These are phyloP conservation scores for Eucalyptus cloeziana DNA, from an alignment of 345 rosid species.

Conservation along the genomic window DNA sequence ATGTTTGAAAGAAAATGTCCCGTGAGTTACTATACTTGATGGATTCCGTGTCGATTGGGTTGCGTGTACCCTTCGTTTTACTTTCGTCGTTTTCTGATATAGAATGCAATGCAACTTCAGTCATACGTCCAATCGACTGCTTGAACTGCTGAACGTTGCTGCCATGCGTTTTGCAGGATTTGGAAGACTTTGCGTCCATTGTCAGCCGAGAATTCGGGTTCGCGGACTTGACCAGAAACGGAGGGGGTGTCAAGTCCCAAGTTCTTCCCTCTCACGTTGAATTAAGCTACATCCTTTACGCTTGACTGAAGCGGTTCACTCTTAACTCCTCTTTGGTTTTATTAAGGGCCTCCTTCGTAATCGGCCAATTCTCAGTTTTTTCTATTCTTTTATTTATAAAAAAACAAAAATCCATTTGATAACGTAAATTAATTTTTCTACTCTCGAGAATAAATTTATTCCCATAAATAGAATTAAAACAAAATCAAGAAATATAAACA, in stretches of 20 bases:
- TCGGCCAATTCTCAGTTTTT: too few species aligned
- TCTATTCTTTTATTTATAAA: too few species aligned
- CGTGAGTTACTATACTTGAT: background rate
- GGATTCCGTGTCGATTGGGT: background rate
- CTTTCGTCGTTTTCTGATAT: background rate
- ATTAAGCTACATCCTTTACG: background rate
- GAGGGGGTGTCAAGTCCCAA: background rate
- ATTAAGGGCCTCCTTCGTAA: too few species aligned
- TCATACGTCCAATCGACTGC: background rate
- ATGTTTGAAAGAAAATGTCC: background rate
- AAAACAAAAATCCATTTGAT: too few species aligned
- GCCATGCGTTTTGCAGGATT: background rate
- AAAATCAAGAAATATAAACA: too few species aligned
- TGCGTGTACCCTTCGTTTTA: background rate
- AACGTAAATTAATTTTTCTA: too few species aligned
- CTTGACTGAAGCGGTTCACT: background rate
- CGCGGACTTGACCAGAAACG: background rate
- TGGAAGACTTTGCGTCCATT: background rate
- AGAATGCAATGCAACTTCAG: background rate
- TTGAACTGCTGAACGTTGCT: background rate
- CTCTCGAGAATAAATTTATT: fast-evolving
- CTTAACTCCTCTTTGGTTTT: background rate
- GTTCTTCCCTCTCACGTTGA: background rate
- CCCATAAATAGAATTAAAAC: fast-evolving
- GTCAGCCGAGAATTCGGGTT: background rate